Conservation (phyloP, 306 rosid species). For the Carpinus viminea region DNA sequence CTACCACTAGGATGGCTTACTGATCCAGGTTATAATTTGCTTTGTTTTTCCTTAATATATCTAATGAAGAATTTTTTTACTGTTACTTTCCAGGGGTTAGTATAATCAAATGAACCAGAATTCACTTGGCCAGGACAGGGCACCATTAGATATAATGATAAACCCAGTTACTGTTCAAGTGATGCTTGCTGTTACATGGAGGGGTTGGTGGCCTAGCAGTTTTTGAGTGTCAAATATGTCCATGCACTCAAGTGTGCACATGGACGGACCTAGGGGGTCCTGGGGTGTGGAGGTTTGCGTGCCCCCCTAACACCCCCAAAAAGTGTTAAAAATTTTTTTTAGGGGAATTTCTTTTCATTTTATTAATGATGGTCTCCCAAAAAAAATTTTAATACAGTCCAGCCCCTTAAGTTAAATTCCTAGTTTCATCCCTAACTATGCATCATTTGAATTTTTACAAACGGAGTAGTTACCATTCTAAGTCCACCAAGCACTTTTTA, state of each 20-base stretch:
- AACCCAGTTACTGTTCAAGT: background rate
- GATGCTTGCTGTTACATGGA: background rate
- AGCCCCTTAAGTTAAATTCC: too few relatives aligned
- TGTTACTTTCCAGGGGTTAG: background rate
- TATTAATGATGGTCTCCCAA: too few relatives aligned
- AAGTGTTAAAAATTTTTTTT: too few relatives aligned
- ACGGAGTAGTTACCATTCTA: background rate
- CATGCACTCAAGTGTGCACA: background rate
- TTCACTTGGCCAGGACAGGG: background rate
- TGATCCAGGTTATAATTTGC: conserved; percentile 55
- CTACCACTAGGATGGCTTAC: conserved; percentile 96
- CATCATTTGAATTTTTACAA: background rate
- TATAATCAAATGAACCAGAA: conserved; percentile 19
- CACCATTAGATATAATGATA: background rate
- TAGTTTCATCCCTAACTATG: too few relatives aligned
- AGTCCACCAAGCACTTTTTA: background rate
- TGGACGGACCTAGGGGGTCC: too few relatives aligned
- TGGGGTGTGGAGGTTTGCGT: too few relatives aligned
- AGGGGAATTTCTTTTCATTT: too few relatives aligned
- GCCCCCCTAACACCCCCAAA: too few relatives aligned
- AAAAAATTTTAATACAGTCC: too few relatives aligned
- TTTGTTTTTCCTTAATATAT: background rate
- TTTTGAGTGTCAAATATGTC: conserved; percentile 2
- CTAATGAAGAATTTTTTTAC: conserved; percentile 15
- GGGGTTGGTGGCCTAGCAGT: too few relatives aligned